phyloP scores from a whole-genome alignment of 2,329 filamentous ascomycete genomes.

The Aspergillus felis region DNA sequence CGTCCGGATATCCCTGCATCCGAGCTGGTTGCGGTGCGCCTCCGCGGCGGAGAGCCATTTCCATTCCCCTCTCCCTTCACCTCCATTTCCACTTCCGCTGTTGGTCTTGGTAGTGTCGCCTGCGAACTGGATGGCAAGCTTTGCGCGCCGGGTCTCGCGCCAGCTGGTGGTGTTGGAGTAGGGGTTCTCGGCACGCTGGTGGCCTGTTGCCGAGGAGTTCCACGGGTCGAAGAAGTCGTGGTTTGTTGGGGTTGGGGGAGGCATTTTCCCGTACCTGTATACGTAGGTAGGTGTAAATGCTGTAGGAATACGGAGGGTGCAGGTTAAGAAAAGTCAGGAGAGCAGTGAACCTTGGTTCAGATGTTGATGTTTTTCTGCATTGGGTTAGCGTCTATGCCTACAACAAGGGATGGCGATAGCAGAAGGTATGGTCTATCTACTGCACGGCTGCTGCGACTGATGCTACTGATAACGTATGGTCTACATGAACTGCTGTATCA shows the following conservation, averaged over 20 bases:
- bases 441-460: too few relatives aligned
- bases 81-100: slow-evolving; percentile 41
- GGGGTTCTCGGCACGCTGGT: slow-evolving; percentile 70
- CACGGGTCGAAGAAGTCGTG: slow-evolving; percentile 39
- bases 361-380: slow-evolving; percentile 9
- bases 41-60: slow-evolving; percentile 36
- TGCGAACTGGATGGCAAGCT: slow-evolving; percentile 66
- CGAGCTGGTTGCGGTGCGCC: slow-evolving; percentile 21
- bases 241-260: slow-evolving; percentile 12
- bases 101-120: not conserved
- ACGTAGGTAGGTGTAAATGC: not conserved
- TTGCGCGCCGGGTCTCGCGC: slow-evolving; percentile 65
- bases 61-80: slow-evolving; percentile 45
- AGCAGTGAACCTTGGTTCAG: slow-evolving; percentile 4
- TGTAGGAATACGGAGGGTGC: not conserved
- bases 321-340: not conserved
- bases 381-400: not conserved
- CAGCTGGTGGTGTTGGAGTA: slow-evolving; percentile 63
- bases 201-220: slow-evolving; percentile 70
- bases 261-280: not conserved
- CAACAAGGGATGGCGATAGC: too few relatives aligned
- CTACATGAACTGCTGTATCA: too few relatives aligned
- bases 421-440: too few relatives aligned
- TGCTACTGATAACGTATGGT: too few relatives aligned
- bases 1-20: slow-evolving; percentile 41